A percentile compares a stretch with the other conserved stretches of the same genome.
Evolutionary conservation across 208 protist genomes (phyloP).

Genomic region (Phytomonas francai): DNA sequence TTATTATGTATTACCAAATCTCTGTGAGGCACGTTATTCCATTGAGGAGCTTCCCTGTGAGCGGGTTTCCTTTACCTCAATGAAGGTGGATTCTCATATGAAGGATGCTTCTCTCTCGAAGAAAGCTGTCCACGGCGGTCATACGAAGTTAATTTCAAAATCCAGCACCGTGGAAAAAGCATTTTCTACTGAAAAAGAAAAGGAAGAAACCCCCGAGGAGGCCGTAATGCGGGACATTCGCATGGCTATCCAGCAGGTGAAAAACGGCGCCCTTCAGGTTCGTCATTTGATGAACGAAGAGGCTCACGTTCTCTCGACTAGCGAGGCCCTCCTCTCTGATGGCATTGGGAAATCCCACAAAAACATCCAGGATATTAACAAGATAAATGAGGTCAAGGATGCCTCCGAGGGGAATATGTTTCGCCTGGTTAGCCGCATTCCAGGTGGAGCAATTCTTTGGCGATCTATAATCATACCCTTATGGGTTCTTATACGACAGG

Average conservation of each 20-base stretch:
- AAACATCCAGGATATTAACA: constrained; percentile 23
- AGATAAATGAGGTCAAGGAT: constrained; percentile 14
- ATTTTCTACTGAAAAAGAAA: background rate
- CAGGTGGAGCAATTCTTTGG: constrained; percentile 45
- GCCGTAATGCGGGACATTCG: constrained; percentile 45
- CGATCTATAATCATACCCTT: constrained; percentile 36
- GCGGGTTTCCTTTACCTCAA: no score
- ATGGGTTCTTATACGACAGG: constrained; percentile 51
- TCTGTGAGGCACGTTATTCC: no score
- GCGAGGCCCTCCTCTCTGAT: constrained; percentile 30
- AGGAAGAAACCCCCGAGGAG: constrained; percentile 20
- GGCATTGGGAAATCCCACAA: constrained; percentile 28
- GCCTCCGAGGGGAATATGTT: constrained; percentile 12
- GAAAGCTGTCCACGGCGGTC: no score
- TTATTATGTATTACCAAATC: no score
- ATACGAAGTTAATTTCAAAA: background rate
- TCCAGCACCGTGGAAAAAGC: background rate
- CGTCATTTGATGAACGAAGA: constrained; percentile 51
- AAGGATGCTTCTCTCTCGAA: no score
- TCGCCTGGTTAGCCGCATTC: constrained; percentile 21
- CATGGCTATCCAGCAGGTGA: constrained; percentile 41
- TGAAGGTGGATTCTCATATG: no score
- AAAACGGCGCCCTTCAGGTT: constrained; percentile 44
- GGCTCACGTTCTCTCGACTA: constrained; percentile 23
- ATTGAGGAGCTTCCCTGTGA: no score